Conservation (phyloP, 1,284 basidiomycete species). For the Puccinia coronata region DNA sequence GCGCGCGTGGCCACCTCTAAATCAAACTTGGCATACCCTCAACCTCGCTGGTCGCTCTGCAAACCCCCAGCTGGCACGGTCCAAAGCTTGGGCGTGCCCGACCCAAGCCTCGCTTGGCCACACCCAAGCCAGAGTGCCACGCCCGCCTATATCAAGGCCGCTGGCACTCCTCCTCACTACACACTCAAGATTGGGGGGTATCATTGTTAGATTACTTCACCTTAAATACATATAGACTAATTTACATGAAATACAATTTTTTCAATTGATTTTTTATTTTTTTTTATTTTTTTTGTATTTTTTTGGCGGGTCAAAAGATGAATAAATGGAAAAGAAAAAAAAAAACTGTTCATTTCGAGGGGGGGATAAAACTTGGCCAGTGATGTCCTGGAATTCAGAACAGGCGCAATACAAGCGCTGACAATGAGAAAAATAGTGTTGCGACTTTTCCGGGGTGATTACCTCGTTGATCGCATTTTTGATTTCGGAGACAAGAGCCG, state of each 20-base stretch:
- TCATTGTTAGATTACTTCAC: too few species aligned
- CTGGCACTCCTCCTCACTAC: too few species aligned
- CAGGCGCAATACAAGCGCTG: background rate
- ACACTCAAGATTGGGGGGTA: too few species aligned
- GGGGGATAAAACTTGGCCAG: background rate
- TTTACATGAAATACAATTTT: background rate
- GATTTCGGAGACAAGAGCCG: background rate
- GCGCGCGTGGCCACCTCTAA: too few species aligned
- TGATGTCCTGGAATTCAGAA: background rate
- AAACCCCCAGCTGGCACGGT: too few species aligned
- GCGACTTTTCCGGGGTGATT: conserved; percentile 25
- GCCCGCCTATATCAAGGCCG: too few species aligned
- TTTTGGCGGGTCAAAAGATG: too few species aligned
- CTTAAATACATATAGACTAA: too few species aligned
- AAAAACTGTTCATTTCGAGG: background rate
- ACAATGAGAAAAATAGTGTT: background rate
- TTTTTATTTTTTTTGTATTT: conserved; percentile 2
- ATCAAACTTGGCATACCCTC: too few species aligned
- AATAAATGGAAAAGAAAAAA: background rate
- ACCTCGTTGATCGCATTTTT: conserved; percentile 2
- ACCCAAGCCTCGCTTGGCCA: background rate
- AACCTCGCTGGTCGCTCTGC: too few species aligned
- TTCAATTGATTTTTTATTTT: background rate
- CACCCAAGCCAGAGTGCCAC: too few species aligned
- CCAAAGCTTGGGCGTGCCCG: background rate